Evolutionary conservation across 2,329 filamentous ascomycete genomes (phyloP), one percentile per base, ranked within the genome.

Genomic region (Xylaria sp.): DNA sequence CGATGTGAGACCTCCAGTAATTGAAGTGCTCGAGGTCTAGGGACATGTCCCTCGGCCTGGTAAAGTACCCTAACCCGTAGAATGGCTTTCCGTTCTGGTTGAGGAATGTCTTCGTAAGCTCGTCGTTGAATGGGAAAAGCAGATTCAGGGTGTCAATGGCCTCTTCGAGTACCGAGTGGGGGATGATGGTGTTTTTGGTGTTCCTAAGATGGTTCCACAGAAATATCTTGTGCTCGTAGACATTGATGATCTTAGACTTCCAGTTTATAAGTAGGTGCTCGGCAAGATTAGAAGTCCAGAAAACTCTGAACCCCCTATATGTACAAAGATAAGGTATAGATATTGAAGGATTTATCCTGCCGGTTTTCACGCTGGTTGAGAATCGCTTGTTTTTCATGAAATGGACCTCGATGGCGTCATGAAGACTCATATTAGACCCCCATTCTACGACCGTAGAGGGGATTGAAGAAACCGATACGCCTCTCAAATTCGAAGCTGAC

Each of bases 141-240:
- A 64, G 37, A 38, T 63, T 64, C 2, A 64, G 47, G 11, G 59
- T 64, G 40, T 63, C 61, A n/a, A 64, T 55, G 3, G 57, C 59
- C 52, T 64, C 62, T 13, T 56, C 55, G 4, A 58, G 47, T 17
- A 63, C 41, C 44, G 38, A 1, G 8, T 34, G 54, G 37, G 54
- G 54, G 29, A 63, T 47, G 13, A 57, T 42, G 4, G 54, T 39
- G 2, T n/a, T 26, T 11, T 44, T 34, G 3, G 52, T 49, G 43
- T 51, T 48, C 17, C 52, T 40, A 9, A 58, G 44, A 39, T 62
- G 62, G 19, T 63, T 62, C 54, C 44, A 50, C 29, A 60, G 52
- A 22, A 52, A 52, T 21, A 65, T 40, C 29, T 65, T 62, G 51
- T 64, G 62, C 46, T 65, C 61, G 39, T 62, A 64, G 9, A 64